Percentiles rank a stretch among this genome's conserved stretches.
These are phyloP conservation scores for Aristolochia contorta DNA, from an alignment of 164 flowering plant genomes.

Conservation along the genomic window DNA sequence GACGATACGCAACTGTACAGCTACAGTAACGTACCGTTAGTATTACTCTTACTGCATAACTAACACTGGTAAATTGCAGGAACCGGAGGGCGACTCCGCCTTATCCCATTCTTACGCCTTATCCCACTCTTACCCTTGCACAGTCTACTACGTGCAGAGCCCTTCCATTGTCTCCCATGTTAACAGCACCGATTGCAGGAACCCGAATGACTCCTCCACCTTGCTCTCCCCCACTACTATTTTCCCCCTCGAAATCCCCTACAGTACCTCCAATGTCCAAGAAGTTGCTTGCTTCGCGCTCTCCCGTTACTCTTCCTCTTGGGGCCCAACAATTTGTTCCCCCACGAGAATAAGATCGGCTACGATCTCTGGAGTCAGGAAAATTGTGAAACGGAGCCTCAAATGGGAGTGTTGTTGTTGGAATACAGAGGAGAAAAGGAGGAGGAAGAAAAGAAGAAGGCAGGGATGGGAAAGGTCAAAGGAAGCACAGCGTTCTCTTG, in stretches of 20 bases:
- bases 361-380: conserved; percentile 2
- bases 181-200: conserved; percentile 1
- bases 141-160: conserved; percentile 6
- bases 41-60: too few species aligned
- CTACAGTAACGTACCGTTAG: too few species aligned
- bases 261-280: neutral
- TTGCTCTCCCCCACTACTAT: conserved; percentile 1
- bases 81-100: too few species aligned
- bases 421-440: too few species aligned
- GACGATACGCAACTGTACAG: too few species aligned
- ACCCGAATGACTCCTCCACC: neutral
- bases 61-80: too few species aligned
- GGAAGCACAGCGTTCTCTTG: neutral
- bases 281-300: conserved; percentile 2
- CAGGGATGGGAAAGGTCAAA: neutral
- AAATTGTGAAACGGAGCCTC: neutral
- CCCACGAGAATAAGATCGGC: conserved; percentile 2
- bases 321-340: conserved; percentile 3
- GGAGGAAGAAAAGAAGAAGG: neutral
- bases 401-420: neutral
- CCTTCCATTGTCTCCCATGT: conserved; percentile 3
- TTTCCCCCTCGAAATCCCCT: neutral
- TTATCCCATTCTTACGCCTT: too few species aligned
- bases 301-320: conserved; percentile 2
- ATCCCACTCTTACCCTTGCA: neutral